Conservation (phyloP, 805 yeast species). For the Wickerhamomyces bovis region DNA sequence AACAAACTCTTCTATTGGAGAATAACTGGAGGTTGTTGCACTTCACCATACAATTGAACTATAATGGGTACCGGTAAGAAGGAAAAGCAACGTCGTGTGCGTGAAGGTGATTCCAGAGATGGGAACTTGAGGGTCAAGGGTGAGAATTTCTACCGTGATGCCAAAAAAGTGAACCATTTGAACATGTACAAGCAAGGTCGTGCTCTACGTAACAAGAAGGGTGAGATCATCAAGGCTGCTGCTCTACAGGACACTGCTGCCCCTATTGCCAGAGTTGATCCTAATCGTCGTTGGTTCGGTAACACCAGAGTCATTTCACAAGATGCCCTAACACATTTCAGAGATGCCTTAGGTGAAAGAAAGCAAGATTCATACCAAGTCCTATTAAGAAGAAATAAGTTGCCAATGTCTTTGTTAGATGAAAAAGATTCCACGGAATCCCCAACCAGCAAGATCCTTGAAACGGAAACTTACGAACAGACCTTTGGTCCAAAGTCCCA, state of each 20-base stretch:
- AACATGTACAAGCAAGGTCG: conserved; percentile 92
- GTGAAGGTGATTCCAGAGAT: conserved; percentile 76
- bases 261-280: conserved; percentile 91
- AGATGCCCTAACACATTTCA: conserved; percentile 88
- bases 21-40: background rate
- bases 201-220: conserved; percentile 79
- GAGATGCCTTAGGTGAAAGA: conserved; percentile 89
- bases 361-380: conserved; percentile 82
- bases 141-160: conserved; percentile 93
- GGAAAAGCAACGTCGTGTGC: conserved; percentile 79
- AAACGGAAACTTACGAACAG: conserved; percentile 75
- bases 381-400: conserved; percentile 76
- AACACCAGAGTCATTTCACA: conserved; percentile 96
- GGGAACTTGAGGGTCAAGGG: conserved; percentile 94
- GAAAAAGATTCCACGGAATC: conserved; percentile 75
- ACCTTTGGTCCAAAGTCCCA: conserved; percentile 96
- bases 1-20: background rate
- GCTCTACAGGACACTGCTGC: conserved; percentile 79
- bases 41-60: background rate
- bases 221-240: conserved; percentile 85
- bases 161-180: conserved; percentile 82
- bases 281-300: conserved; percentile 96
- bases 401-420: conserved; percentile 92
- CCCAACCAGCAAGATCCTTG: conserved; percentile 75
- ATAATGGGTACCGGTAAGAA: conserved; percentile 90